A percentile compares a stretch with the other conserved stretches of the same genome.
phyloP scores from a whole-genome alignment of 805 yeast genomes.

The Brettanomyces sp. region DNA sequence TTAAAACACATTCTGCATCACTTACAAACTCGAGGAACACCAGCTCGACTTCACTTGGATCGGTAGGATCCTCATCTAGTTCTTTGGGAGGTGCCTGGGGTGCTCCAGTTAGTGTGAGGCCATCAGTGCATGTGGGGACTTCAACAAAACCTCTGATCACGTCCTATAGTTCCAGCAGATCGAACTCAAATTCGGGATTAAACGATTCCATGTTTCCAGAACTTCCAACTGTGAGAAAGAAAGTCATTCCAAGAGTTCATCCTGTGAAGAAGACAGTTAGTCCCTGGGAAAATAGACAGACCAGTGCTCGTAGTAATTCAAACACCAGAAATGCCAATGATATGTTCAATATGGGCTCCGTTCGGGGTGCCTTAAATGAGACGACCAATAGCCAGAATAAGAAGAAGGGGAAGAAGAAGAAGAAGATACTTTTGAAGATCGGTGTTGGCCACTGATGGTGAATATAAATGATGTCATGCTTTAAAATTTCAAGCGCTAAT shows the following conservation, averaged over 20 bases:
- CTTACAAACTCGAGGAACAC: not conserved
- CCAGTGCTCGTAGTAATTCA: conserved; percentile 2
- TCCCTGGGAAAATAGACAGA: conserved; percentile 18
- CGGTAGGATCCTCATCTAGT: not conserved
- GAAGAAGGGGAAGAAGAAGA: conserved; percentile 33
- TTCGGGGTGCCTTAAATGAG: conserved; percentile 10
- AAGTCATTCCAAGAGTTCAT: conserved; percentile 48
- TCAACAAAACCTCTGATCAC: not conserved
- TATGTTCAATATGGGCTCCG: conserved; percentile 12
- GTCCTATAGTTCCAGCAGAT: not conserved
- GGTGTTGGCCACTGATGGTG: conserved; percentile 25
- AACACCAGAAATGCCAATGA: conserved; percentile 6
- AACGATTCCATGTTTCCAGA: conserved; percentile 21
- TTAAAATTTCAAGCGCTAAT: too few species aligned
- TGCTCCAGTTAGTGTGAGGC: not conserved
- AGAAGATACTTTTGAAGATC: conserved; percentile 42
- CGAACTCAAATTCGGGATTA: not conserved
- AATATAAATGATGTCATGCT: too few species aligned
- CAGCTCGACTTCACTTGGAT: not conserved
- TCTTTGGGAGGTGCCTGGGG: too few species aligned
- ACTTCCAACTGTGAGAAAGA: conserved; percentile 29
- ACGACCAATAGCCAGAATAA: conserved; percentile 5
- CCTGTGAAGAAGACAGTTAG: conserved; percentile 27
- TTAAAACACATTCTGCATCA: not conserved
- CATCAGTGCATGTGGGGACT: not conserved